These are phyloP conservation scores for Starmerella potacharoeniae DNA, from an alignment of 805 yeast species.

Conservation along the genomic window DNA sequence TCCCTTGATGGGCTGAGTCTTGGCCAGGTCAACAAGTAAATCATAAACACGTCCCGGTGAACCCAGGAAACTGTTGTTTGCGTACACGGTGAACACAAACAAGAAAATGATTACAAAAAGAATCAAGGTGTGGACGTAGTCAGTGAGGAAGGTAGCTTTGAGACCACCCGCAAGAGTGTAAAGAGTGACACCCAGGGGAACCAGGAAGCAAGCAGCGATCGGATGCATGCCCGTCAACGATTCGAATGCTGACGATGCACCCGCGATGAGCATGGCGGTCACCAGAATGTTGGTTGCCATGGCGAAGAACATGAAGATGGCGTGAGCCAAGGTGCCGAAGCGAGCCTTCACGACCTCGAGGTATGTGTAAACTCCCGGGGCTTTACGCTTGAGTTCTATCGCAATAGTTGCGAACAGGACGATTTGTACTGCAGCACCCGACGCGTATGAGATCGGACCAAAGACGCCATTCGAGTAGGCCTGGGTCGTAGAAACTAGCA, in stretches of 20 bases:
- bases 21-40: conserved; percentile 44
- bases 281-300: conserved; percentile 80
- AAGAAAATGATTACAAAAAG: conserved; percentile 64
- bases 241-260: conserved; percentile 74
- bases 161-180: conserved; percentile 75
- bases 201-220: conserved; percentile 68
- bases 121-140: conserved; percentile 70
- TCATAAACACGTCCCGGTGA: conserved; percentile 79
- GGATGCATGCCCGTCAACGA: conserved; percentile 75
- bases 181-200: conserved; percentile 68
- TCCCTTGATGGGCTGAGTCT: conserved; percentile 55
- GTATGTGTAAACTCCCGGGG: conserved; percentile 88
- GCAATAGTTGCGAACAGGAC: conserved; percentile 78
- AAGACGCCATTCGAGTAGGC: conserved; percentile 67
- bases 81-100: conserved; percentile 72
- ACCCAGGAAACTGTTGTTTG: conserved; percentile 59
- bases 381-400: conserved; percentile 75
- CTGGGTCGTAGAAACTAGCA: conserved; percentile 64
- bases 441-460: conserved; percentile 76
- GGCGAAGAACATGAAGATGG: conserved; percentile 54
- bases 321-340: conserved; percentile 69
- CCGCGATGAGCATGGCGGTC: conserved; percentile 83
- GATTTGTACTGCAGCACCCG: conserved; percentile 86
- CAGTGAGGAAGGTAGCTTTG: conserved; percentile 71
- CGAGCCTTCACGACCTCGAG: conserved; percentile 72